These are phyloP conservation scores for Fusarium verticillioides DNA, from an alignment of 2,329 filamentous ascomycete genomes.

Conservation along the genomic window DNA sequence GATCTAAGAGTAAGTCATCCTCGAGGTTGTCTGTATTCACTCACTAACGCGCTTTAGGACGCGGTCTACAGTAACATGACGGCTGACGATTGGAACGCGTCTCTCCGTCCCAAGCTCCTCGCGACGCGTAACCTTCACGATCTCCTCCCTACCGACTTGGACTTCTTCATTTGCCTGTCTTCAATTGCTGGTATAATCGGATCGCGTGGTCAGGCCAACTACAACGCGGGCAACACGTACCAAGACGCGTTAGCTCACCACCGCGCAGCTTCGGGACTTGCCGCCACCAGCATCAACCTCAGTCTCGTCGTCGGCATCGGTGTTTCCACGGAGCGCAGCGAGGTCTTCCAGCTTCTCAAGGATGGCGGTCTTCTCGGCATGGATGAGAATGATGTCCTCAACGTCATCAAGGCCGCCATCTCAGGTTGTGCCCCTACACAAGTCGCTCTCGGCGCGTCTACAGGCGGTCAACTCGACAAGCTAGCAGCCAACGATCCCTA, in stretches of 20 bases:
- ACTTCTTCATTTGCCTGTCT: background rate
- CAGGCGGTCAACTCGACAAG: background rate
- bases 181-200: background rate
- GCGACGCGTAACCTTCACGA: background rate
- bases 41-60: background rate
- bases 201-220: background rate
- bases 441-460: background rate
- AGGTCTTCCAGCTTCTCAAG: background rate
- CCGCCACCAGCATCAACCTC: background rate
- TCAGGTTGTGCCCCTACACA: background rate
- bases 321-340: background rate
- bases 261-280: background rate
- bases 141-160: background rate
- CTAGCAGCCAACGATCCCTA: background rate
- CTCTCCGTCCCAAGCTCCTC: background rate
- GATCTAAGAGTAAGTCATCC: slow-evolving; percentile 1
- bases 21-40: fast-evolving
- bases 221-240: background rate
- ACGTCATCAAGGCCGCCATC: background rate
- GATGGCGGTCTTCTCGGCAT: background rate
- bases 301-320: background rate
- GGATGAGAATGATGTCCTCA: background rate
- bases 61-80: background rate
- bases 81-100: background rate
- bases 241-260: background rate